Percentiles rank a stretch among this genome's conserved stretches.
phyloP scores from a whole-genome alignment of 1,284 basidiomycete genomes.

The Puccinia coronata region DNA sequence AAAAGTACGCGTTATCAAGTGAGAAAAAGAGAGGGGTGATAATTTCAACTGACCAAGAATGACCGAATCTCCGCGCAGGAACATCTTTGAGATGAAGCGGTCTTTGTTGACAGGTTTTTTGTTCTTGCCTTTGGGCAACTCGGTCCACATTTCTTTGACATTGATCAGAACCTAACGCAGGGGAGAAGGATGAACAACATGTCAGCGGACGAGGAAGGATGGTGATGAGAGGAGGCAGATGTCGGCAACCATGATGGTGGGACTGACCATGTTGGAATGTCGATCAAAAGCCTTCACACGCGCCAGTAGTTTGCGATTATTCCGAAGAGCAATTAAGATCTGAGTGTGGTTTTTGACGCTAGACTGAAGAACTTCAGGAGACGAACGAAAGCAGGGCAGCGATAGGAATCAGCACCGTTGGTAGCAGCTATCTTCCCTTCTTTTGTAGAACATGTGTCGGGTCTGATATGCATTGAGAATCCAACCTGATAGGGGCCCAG shows the following conservation, averaged over 20 bases:
- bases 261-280: conserved; percentile 92
- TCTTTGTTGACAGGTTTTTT: conserved; percentile 99
- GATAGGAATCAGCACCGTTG: conserved; percentile 50
- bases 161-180: conserved; percentile 28
- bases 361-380: conserved; percentile 95
- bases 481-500: conserved; percentile 25
- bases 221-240: too few relatives aligned
- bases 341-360: conserved; percentile 97
- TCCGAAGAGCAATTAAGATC: conserved; percentile 92
- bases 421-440: too few relatives aligned
- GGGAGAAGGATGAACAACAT: too few relatives aligned
- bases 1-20: background rate
- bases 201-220: too few relatives aligned
- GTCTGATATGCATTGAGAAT: too few relatives aligned
- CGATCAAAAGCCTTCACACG: conserved; percentile 98
- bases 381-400: conserved; percentile 66
- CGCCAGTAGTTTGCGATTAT: conserved; percentile 97
- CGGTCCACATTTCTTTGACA: conserved; percentile 87
- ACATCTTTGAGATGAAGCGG: conserved; percentile 98
- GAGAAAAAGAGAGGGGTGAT: background rate
- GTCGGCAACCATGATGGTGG: background rate
- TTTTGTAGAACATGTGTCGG: too few relatives aligned
- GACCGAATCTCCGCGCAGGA: conserved; percentile 84
- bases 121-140: conserved; percentile 94
- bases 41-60: conserved; percentile 73